Conservation (phyloP, 2,329 filamentous ascomycete species). For the Fonsecaea pedrosoi region DNA sequence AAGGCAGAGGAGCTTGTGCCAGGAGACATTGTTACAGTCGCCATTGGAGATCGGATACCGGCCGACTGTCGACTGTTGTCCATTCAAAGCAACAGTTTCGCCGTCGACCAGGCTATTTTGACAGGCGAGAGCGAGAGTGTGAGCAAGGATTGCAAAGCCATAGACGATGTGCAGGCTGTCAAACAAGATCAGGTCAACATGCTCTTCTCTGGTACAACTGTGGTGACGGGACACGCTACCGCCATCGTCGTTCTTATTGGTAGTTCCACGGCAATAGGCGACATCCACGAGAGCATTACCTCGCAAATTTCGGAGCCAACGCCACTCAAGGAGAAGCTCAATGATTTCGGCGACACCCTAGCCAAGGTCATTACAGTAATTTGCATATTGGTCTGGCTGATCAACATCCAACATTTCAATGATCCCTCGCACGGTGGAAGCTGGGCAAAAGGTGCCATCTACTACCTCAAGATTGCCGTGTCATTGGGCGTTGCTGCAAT, state of each 20-base stretch:
- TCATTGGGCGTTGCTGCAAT: slow-evolving; percentile 84
- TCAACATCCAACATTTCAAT: slow-evolving; percentile 97
- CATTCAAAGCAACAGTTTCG: slow-evolving; percentile 96
- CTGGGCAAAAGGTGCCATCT: slow-evolving; percentile 97
- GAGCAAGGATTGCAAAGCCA: slow-evolving; percentile 73
- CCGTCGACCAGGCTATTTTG: slow-evolving; percentile 93
- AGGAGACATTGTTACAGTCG: slow-evolving; percentile 85
- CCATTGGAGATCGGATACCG: slow-evolving; percentile 90
- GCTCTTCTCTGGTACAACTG: slow-evolving; percentile 97
- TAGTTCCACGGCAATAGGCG: slow-evolving; percentile 89
- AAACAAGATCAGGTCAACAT: slow-evolving; percentile 98
- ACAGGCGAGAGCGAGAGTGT: slow-evolving; percentile 98
- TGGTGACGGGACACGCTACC: slow-evolving; percentile 90
- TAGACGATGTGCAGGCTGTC: slow-evolving; percentile 83
- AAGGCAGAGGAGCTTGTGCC: slow-evolving; percentile 98
- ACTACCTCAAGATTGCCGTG: slow-evolving; percentile 99
- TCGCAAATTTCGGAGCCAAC: slow-evolving; percentile 98
- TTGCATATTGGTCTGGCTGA: slow-evolving; percentile 95
- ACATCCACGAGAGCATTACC: slow-evolving; percentile 98
- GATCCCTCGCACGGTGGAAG: slow-evolving; percentile 92
- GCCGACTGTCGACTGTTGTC: slow-evolving; percentile 90
- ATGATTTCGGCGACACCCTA: slow-evolving; percentile 93
- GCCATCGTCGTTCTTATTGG: slow-evolving; percentile 92
- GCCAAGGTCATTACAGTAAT: slow-evolving; percentile 99
- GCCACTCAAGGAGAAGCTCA: slow-evolving; percentile 96